Conservation (phyloP, 805 yeast species). For the Saturnispora halmiae region DNA sequence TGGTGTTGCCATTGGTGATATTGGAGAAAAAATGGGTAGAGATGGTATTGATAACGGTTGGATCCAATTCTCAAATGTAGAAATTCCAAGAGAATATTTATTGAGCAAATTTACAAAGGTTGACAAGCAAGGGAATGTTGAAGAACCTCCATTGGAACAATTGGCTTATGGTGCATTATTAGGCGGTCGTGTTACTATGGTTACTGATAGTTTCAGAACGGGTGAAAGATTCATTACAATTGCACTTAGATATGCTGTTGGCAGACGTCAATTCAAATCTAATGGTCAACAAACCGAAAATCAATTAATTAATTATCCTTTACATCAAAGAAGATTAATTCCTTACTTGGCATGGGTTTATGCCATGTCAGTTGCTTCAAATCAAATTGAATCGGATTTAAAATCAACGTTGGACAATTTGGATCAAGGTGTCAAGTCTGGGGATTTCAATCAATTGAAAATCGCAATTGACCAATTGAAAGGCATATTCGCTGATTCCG, state of each 20-base stretch:
- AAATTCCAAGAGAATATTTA: conserved; percentile 79
- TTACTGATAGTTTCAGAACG: conserved; percentile 70
- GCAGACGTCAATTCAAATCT: conserved; percentile 73
- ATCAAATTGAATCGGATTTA: conserved; percentile 47
- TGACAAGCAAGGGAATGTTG: conserved; percentile 56
- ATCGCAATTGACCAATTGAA: conserved; percentile 55
- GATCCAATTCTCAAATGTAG: conserved; percentile 82
- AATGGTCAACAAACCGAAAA: conserved; percentile 42
- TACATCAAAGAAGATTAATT: conserved; percentile 79
- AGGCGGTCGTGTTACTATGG: conserved; percentile 88
- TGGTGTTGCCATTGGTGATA: conserved; percentile 82
- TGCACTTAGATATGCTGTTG: conserved; percentile 82
- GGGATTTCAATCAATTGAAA: conserved; percentile 36
- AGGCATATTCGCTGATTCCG: conserved; percentile 73
- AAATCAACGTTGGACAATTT: conserved; percentile 41
- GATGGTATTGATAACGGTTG: conserved; percentile 96
- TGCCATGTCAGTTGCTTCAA: conserved; percentile 64
- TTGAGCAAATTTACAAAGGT: conserved; percentile 72
- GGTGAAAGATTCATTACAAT: conserved; percentile 74
- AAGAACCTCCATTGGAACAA: conserved; percentile 78
- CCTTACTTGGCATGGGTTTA: conserved; percentile 79
- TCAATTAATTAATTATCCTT: conserved; percentile 75
- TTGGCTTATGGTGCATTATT: conserved; percentile 80
- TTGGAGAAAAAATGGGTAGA: conserved; percentile 93
- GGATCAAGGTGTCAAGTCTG: conserved; percentile 43